phyloP scores from a whole-genome alignment of 2,329 filamentous ascomycete species.

The Ambrosiella cleistominuta region DNA sequence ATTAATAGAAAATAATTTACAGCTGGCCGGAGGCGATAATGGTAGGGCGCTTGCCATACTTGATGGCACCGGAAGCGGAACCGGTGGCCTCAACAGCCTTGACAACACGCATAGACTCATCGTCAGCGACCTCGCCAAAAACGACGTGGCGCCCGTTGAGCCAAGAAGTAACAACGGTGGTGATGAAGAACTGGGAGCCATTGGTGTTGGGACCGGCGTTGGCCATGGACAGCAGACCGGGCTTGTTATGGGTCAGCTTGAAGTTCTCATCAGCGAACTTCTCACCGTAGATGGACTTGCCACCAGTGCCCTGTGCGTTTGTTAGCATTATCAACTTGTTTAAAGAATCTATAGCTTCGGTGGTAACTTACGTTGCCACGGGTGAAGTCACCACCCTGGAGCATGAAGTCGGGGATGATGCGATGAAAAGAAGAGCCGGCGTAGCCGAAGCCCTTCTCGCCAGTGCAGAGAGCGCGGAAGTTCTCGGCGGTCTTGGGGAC shows the following conservation, averaged over 20 bases:
- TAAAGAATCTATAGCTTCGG: neutral
- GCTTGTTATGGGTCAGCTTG: constrained; percentile 50
- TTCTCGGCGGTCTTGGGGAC: constrained; percentile 80
- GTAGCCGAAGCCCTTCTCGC: constrained; percentile 70
- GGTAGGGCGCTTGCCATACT: constrained; percentile 39
- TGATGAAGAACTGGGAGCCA: constrained; percentile 96
- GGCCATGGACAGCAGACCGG: constrained; percentile 81
- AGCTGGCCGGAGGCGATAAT: constrained; percentile 35
- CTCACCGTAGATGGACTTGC: constrained; percentile 88
- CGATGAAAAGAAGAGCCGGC: constrained; percentile 75
- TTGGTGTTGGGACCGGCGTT: constrained; percentile 96
- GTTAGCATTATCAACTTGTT: neutral
- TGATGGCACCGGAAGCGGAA: constrained; percentile 34
- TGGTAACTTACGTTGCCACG: constrained; percentile 60
- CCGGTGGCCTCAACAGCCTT: constrained; percentile 45
- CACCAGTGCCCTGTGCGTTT: constrained; percentile 55
- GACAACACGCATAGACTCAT: constrained; percentile 33
- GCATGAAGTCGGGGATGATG: constrained; percentile 86
- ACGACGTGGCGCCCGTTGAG: constrained; percentile 71
- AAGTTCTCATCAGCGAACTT: constrained; percentile 95
- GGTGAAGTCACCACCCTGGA: constrained; percentile 92
- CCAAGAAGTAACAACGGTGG: constrained; percentile 79
- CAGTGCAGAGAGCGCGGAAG: constrained; percentile 71
- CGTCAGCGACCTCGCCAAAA: constrained; percentile 54
- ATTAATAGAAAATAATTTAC: constrained; percentile 22